Conservation (phyloP, 1,139 yeast genomes). For the Saccharomyces hybrid region DNA sequence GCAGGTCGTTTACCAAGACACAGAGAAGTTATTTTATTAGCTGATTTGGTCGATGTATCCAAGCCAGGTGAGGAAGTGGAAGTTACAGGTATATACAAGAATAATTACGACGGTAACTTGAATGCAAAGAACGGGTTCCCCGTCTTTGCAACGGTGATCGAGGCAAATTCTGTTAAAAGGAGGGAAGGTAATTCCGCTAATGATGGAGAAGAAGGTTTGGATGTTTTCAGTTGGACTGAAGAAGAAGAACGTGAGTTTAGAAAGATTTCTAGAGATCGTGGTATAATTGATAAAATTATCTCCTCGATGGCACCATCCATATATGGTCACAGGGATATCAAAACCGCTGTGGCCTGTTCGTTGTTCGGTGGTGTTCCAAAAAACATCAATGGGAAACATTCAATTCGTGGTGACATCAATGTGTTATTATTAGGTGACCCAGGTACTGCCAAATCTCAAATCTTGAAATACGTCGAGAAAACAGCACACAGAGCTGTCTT, state of each 20-base stretch:
- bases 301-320: constrained; percentile 95
- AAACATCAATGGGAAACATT: constrained; percentile 86
- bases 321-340: constrained; percentile 89
- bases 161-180: constrained; percentile 79
- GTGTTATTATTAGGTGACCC: constrained; percentile 93
- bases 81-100: constrained; percentile 87
- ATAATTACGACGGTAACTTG: constrained; percentile 84
- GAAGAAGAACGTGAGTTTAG: constrained; percentile 88
- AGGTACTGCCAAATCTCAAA: constrained; percentile 97
- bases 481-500: constrained; percentile 95
- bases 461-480: constrained; percentile 88
- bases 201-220: constrained; percentile 39
- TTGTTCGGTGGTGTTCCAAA: constrained; percentile 94
- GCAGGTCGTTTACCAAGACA: constrained; percentile 98
- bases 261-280: constrained; percentile 63
- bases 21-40: constrained; percentile 79
- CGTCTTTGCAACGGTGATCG: constrained; percentile 88
- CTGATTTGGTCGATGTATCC: constrained; percentile 89
- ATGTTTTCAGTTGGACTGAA: constrained; percentile 70
- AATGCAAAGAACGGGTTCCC: constrained; percentile 98
- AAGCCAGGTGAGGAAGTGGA: constrained; percentile 98
- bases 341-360: constrained; percentile 90
- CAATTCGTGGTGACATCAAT: constrained; percentile 95
- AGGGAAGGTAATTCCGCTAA: constrained; percentile 47
- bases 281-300: constrained; percentile 79